These are phyloP conservation scores for Triangularia setosa DNA, from an alignment of 2,329 filamentous ascomycete genomes.

Conservation along the genomic window DNA sequence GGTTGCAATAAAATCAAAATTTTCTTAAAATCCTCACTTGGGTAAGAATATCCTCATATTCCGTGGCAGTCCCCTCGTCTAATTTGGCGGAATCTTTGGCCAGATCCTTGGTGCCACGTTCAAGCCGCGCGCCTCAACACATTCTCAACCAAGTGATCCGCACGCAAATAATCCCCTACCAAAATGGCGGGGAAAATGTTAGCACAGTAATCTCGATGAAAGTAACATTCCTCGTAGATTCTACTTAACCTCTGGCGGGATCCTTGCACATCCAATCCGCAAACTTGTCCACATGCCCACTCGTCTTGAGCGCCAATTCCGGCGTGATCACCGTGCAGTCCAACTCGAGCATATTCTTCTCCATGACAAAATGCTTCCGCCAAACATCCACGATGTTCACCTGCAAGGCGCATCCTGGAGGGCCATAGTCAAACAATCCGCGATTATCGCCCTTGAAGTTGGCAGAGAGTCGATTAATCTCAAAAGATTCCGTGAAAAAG, in stretches of 20 bases:
- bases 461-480: no score
- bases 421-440: no score
- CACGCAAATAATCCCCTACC: slow-evolving; percentile 47
- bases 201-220: no score
- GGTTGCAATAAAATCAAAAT: not conserved
- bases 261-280: slow-evolving; percentile 71
- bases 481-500: no score
- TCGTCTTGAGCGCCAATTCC: not conserved
- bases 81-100: slow-evolving; percentile 48
- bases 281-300: slow-evolving; percentile 6
- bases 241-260: slow-evolving; percentile 53
- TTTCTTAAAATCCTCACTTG: not conserved
- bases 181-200: slow-evolving; percentile 39
- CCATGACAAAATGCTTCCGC: slow-evolving; percentile 59
- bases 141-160: slow-evolving; percentile 65
- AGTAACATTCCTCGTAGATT: not conserved
- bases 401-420: no score
- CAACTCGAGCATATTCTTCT: slow-evolving; percentile 68
- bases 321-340: no score
- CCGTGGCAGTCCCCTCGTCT: slow-evolving; percentile 44
- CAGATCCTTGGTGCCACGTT: slow-evolving; percentile 54
- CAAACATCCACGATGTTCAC: no score
- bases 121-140: slow-evolving; percentile 60
- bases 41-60: no score
- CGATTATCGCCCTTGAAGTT: no score